These are phyloP conservation scores for Abrus pulchellus DNA, from an alignment of 306 rosid species.

Conservation along the genomic window DNA sequence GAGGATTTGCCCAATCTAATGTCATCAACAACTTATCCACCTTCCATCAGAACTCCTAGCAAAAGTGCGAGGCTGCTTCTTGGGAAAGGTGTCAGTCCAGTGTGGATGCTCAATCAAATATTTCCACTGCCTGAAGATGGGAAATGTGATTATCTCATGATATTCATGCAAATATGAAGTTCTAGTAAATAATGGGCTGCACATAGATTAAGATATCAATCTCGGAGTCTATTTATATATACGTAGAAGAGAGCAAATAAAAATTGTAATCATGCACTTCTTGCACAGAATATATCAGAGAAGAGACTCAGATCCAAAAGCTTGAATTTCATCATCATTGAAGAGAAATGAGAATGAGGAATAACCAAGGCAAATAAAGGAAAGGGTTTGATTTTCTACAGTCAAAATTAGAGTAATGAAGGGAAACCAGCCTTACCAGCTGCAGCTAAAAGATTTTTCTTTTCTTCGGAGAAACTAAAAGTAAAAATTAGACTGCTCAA, in stretches of 20 bases:
- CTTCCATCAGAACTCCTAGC: conserved; percentile 65
- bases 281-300: conserved; percentile 7
- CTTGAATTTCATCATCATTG: background rate
- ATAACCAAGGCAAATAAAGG: conserved; percentile 16
- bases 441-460: conserved; percentile 11
- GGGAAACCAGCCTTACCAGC: conserved; percentile 3
- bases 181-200: conserved; percentile 6
- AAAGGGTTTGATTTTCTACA: conserved; percentile 16
- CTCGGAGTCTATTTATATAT: conserved; percentile 1
- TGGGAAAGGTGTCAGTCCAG: conserved; percentile 78
- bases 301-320: conserved; percentile 12
- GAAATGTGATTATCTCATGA: background rate
- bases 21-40: conserved; percentile 71
- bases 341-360: background rate
- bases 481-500: conserved; percentile 9
- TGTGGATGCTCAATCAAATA: conserved; percentile 78
- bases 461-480: background rate
- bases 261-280: background rate
- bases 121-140: conserved; percentile 65
- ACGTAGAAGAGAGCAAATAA: background rate
- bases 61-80: conserved; percentile 66
- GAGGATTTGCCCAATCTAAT: conserved; percentile 26
- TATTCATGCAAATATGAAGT: conserved; percentile 11
- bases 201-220: background rate
- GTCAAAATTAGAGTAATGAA: conserved; percentile 24